These are phyloP conservation scores for Phytophthora meadii DNA, from an alignment of 352 stramenopile genomes.

Conservation along the genomic window DNA sequence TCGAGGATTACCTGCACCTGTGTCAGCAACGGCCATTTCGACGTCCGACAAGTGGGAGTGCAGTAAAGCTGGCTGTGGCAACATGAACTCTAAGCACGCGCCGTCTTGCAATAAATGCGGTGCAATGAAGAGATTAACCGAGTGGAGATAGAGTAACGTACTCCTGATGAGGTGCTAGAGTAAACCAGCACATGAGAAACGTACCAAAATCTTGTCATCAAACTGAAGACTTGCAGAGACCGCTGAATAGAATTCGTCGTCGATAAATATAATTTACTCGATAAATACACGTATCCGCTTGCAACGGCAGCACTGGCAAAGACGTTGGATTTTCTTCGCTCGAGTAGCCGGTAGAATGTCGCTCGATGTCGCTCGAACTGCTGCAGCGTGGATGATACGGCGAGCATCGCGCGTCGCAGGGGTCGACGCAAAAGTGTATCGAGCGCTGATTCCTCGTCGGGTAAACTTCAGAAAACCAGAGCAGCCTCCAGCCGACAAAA, in stretches of 20 bases:
- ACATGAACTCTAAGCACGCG: slow-evolving; percentile 76
- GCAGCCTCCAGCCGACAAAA: slow-evolving; percentile 24
- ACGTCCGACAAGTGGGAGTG: slow-evolving; percentile 74
- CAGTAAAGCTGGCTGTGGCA: slow-evolving; percentile 63
- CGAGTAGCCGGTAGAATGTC: slow-evolving; percentile 16
- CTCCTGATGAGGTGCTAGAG: background rate
- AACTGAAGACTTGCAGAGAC: too few relatives aligned
- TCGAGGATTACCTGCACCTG: slow-evolving; percentile 39
- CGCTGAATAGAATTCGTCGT: too few relatives aligned
- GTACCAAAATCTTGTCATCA: too few relatives aligned
- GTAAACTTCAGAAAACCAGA: slow-evolving; percentile 27
- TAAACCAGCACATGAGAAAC: background rate
- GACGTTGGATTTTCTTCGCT: slow-evolving; percentile 26
- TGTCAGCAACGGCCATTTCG: slow-evolving; percentile 35
- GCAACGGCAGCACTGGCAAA: slow-evolving; percentile 1
- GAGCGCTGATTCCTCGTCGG: background rate
- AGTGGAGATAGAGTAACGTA: slow-evolving; percentile 58
- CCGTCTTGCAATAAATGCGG: slow-evolving; percentile 72
- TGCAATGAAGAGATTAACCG: slow-evolving; percentile 79
- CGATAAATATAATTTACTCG: too few relatives aligned
- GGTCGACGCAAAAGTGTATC: slow-evolving; percentile 12
- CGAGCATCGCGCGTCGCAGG: slow-evolving; percentile 14
- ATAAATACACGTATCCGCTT: too few relatives aligned
- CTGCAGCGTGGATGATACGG: slow-evolving; percentile 11
- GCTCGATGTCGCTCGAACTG: background rate